Percentiles rank a stretch among this genome's conserved stretches.
These are phyloP conservation scores for Alternaria conjuncta DNA, from an alignment of 2,329 filamentous ascomycete species.

Conservation along the genomic window DNA sequence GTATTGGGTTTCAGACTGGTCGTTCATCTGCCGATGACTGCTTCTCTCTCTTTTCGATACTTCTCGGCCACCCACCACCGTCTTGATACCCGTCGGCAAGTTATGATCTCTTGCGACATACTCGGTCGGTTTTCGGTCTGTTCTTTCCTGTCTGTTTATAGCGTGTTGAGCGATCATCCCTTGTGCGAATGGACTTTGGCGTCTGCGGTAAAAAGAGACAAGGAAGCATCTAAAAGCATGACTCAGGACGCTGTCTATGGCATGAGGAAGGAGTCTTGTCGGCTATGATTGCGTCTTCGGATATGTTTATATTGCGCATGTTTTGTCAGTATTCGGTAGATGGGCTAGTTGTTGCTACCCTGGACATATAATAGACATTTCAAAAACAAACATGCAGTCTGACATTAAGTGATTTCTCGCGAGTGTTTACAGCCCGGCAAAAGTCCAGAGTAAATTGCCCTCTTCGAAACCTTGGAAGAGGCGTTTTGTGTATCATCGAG, in stretches of 20 bases:
- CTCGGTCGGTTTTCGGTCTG: conserved; percentile 1
- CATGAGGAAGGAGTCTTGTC: conserved; percentile 1
- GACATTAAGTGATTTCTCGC: not conserved
- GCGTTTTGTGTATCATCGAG: not conserved
- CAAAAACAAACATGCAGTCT: not conserved
- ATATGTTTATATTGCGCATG: conserved; percentile 1
- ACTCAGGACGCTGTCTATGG: not conserved
- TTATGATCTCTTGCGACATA: conserved; percentile 24
- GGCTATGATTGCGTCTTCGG: conserved; percentile 10
- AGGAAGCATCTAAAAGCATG: conserved; percentile 12
- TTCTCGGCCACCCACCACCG: not conserved
- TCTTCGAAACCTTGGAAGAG: not conserved
- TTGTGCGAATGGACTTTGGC: conserved; percentile 1
- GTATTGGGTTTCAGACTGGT: conserved; percentile 35
- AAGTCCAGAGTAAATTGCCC: not conserved
- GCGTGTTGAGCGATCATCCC: conserved; percentile 1
- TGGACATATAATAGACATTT: conserved; percentile 1
- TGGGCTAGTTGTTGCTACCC: not conserved
- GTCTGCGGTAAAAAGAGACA: conserved; percentile 1
- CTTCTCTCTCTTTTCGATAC: conserved; percentile 7
- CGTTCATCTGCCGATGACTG: conserved; percentile 7
- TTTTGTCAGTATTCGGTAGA: not conserved
- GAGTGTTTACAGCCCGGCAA: not conserved
- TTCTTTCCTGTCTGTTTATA: conserved; percentile 7
- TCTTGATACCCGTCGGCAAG: conserved; percentile 25